These are phyloP conservation scores for Pichia deserticola DNA, from an alignment of 805 yeast species.

Conservation along the genomic window DNA sequence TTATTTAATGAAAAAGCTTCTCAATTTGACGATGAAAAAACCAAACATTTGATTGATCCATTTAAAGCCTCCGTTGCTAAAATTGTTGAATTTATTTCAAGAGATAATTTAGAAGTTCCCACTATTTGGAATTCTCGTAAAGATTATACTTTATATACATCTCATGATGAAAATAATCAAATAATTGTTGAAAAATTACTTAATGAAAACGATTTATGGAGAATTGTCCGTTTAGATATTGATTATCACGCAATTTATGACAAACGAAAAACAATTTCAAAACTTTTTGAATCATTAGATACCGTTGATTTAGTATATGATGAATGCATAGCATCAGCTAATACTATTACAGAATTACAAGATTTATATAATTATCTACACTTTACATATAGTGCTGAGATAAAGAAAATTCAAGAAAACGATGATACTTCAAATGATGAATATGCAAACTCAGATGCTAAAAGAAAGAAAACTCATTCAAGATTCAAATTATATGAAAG, in stretches of 20 bases:
- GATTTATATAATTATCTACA: conserved; percentile 80
- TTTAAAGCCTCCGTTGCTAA: conserved; percentile 65
- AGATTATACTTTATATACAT: conserved; percentile 66
- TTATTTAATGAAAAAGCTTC: conserved; percentile 50
- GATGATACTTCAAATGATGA: conserved; percentile 11
- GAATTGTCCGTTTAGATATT: conserved; percentile 76
- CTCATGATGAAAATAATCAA: conserved; percentile 30
- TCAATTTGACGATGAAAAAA: conserved; percentile 32
- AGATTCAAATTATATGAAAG: conserved; percentile 59
- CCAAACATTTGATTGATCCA: conserved; percentile 33
- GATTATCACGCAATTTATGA: conserved; percentile 81
- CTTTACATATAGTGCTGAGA: conserved; percentile 57
- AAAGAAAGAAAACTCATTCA: conserved; percentile 42
- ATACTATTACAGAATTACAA: conserved; percentile 70
- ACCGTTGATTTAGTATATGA: conserved; percentile 50
- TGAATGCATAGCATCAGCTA: conserved; percentile 47
- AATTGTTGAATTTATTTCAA: conserved; percentile 63
- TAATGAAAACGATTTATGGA: conserved; percentile 86
- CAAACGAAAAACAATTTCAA: conserved; percentile 53
- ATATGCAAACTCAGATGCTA: conserved; percentile 4
- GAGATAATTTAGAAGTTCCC: conserved; percentile 84
- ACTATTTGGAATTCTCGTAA: conserved; percentile 93
- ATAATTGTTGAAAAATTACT: conserved; percentile 46
- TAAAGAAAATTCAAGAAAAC: conserved; percentile 35
- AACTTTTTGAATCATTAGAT: conserved; percentile 46